Evolutionary conservation across 768 basidiomycete genomes (phyloP), one percentile per base, ranked within the genome.

Genomic region (Termitomyces sp.): DNA sequence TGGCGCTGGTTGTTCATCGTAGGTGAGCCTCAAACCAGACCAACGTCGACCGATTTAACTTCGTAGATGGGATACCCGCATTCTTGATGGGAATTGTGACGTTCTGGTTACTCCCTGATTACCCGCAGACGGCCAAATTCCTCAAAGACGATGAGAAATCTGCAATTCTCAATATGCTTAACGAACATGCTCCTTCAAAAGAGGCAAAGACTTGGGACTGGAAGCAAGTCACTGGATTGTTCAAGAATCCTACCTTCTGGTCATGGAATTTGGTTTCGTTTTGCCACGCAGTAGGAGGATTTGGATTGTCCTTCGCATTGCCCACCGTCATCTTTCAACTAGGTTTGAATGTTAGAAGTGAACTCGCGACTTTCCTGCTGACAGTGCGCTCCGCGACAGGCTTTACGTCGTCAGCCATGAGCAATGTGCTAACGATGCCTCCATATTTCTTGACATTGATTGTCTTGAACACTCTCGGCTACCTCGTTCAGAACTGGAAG

Each of bases 1-100:
- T 63, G 62, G 62, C 62, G 62, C n/a, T 63, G 62, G 62, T 56
- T 63, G 13, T 63, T 63, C 26, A 63, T 63, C 26, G 47, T 60
- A 4, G 62, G 62, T 60, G 13, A 51, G 30, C 26, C 26, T 23
- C 12, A 40, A 28, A 8, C 33, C 20, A 13, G n/a, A 14, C 13
- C 38, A 4, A 47, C 6, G 26, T 12, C 12, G 5, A 13, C 23
- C 50, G 18, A 55, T 30, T 3, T 9, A 40, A 20, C 3, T 1
- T 43, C 23, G 32, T 13, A 62, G 62, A 63, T 35, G 59, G 58
- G 2, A 63, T 60, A 30, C 62, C 62, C 8, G 62, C 62, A 32
- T 43, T 63, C 10, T 33, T 63, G 18, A 59, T 63, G 59, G 59
- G 62, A 1, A 30, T 63, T 30, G 55, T 41, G 13, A 63, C 62